Evolutionary conservation across 768 basidiomycete species (phyloP), one percentile per base, ranked within the genome.

Genomic region (Tylopilus felleus): DNA sequence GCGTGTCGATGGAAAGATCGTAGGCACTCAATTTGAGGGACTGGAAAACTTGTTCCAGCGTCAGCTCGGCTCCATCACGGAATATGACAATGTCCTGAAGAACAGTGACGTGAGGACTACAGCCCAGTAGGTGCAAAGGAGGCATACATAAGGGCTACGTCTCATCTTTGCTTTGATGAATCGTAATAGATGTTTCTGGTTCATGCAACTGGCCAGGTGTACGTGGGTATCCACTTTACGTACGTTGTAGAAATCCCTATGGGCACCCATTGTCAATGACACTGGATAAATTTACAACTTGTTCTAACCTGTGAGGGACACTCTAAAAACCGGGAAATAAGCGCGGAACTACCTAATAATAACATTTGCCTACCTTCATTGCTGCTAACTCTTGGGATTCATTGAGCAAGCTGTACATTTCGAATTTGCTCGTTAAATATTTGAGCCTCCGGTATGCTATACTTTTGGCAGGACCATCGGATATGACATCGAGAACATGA

Each of bases 101-200:
- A 19, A 35, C 16, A n/a, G 23, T 1, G 10, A 33, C 5, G n/a
- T 57, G 9, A 57, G 8, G 9, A 3, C 7, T 22, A 22, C 19
- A 35, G 4, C 35, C 25, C 23, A 46, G 46, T 19, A 22, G 48
- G 35, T 40, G 33, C 16, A 31, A 33, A 50, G 17, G 41, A 43
- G 28, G 65, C 80, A 40, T 52, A 91, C 93, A 45, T 94, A 65
- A 2, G 93, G 87, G 60, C 78, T 84, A 22, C 83, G 84, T 73
- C 93, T 94, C 93, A 97, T 95, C 69, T 96, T 96, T n/a, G 87
- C 85, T 71, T 99, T 99, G 76, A 99, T 98, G 74, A 99, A 98
- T 9, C 97, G 92, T 13, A 99, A 75, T 19, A 99, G 74, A 74
- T 99, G 97, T 71, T 99, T 99, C 71, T 99, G 97, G 69, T 99